Percentiles rank a stretch among this genome's conserved stretches.
Evolutionary conservation across 441 rosid species (phyloP).

Genomic region (Manihot esculenta): DNA sequence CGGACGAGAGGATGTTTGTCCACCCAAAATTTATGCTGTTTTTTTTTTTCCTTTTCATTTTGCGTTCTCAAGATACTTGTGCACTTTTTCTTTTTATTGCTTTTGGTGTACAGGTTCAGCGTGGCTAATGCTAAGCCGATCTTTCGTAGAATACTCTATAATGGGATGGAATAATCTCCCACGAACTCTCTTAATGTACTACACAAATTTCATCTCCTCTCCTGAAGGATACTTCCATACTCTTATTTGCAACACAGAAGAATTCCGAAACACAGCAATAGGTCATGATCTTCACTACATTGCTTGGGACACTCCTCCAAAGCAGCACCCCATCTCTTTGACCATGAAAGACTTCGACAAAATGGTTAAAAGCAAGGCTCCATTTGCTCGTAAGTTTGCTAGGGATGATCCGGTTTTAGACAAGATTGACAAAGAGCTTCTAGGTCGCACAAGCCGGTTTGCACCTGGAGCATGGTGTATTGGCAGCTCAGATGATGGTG

Average conservation of each 20-base stretch:
- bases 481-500: constrained; percentile 57
- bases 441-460: constrained; percentile 62
- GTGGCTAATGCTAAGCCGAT: constrained; percentile 68
- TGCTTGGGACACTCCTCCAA: constrained; percentile 96
- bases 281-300: constrained; percentile 91
- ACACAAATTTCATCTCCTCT: constrained; percentile 81
- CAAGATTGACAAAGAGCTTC: constrained; percentile 80
- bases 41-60: background rate
- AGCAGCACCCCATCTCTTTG: constrained; percentile 78
- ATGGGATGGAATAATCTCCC: constrained; percentile 95
- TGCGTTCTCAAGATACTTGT: background rate
- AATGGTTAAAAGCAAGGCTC: constrained; percentile 79
- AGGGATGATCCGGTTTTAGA: constrained; percentile 73
- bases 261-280: constrained; percentile 56
- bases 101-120: constrained; percentile 65
- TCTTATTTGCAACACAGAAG: constrained; percentile 68
- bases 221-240: constrained; percentile 98
- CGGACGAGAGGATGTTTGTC: background rate
- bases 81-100: constrained; percentile 8
- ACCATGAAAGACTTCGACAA: constrained; percentile 66
- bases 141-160: constrained; percentile 75
- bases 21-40: background rate
- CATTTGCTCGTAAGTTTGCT: constrained; percentile 84
- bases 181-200: constrained; percentile 79
- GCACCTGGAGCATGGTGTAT: constrained; percentile 90